A percentile compares a stretch with the other conserved stretches of the same genome.
Conservation (phyloP, 1,139 yeast genomes). For the Magnusiomyces fungicola region DNA sequence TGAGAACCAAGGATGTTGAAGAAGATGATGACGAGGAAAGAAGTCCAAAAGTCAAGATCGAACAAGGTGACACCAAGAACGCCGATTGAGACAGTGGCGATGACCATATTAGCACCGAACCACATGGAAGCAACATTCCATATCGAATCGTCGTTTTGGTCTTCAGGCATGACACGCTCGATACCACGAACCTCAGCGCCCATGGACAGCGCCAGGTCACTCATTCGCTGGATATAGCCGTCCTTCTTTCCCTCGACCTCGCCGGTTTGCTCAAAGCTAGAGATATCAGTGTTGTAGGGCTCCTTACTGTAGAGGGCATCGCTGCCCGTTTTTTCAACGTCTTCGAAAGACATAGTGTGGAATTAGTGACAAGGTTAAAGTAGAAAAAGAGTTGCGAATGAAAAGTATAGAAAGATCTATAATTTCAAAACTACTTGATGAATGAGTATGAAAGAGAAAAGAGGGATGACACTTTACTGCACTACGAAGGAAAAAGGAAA, state of each 20-base stretch:
- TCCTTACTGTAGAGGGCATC: too few species aligned
- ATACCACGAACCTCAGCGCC: constrained; percentile 58
- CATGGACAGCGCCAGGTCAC: not conserved
- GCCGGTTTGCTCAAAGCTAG: not conserved
- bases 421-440: too few species aligned
- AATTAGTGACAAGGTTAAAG: too few species aligned
- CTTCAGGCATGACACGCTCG: constrained; percentile 60
- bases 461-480: too few species aligned
- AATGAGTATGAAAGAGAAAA: too few species aligned
- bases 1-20: constrained; percentile 65
- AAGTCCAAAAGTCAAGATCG: constrained; percentile 56
- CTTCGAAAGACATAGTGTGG: too few species aligned
- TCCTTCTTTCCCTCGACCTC: not conserved
- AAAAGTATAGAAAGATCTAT: too few species aligned
- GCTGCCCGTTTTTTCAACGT: too few species aligned
- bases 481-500: too few species aligned
- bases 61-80: constrained; percentile 56
- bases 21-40: constrained; percentile 55
- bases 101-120: constrained; percentile 85
- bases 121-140: constrained; percentile 82
- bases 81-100: constrained; percentile 78
- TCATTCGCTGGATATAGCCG: not conserved
- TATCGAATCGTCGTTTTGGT: constrained; percentile 53
- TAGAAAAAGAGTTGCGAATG: too few species aligned
- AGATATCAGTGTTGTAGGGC: not conserved